Percentiles rank a stretch among this genome's conserved stretches.
These are phyloP conservation scores for Clonostachys byssicola DNA, from an alignment of 2,329 filamentous ascomycete species.

Conservation along the genomic window DNA sequence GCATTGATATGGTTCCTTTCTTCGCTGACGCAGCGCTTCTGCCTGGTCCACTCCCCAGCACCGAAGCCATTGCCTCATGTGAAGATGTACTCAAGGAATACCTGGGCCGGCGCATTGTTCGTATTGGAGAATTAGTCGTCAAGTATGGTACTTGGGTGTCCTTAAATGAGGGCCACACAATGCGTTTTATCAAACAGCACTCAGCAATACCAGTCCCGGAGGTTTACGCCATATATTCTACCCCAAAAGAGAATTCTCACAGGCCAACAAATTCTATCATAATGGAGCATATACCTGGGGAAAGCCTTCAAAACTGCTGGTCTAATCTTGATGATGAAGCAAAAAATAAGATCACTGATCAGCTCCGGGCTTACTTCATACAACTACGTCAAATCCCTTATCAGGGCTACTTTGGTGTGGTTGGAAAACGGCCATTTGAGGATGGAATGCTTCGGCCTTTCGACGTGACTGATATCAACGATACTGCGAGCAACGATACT, in stretches of 20 bases:
- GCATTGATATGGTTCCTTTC: no score
- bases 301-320: no score
- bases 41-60: background rate
- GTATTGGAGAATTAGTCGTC: background rate
- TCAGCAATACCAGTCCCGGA: no score
- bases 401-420: background rate
- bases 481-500: background rate
- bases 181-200: no score
- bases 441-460: background rate
- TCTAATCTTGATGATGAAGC: no score
- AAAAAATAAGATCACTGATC: background rate
- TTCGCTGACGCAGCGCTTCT: background rate
- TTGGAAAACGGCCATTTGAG: background rate
- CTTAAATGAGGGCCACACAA: no score
- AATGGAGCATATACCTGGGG: no score
- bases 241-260: no score
- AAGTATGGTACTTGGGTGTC: background rate
- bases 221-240: no score
- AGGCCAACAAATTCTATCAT: no score
- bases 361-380: background rate
- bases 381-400: background rate
- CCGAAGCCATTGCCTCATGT: background rate
- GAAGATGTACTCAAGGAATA: background rate
- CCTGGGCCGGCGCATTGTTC: background rate
- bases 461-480: background rate